Evolutionary conservation across 2,329 filamentous ascomycete genomes (phyloP).

Genomic region (Lasiodiplodia sp.): DNA sequence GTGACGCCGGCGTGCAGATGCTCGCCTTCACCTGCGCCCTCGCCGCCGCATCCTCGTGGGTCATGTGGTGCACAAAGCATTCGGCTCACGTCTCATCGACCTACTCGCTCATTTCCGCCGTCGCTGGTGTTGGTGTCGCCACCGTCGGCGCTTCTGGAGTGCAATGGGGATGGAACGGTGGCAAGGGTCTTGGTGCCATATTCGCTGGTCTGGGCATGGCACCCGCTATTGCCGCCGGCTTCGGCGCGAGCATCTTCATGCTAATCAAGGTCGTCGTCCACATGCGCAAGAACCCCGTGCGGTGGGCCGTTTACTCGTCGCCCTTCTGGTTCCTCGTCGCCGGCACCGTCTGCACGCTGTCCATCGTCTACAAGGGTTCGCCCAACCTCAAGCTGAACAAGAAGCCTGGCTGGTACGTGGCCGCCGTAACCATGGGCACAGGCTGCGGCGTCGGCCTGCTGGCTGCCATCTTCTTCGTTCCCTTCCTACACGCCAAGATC

Average conservation of each 20-base stretch:
- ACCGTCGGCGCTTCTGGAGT: conserved; percentile 64
- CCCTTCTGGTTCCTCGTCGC: conserved; percentile 82
- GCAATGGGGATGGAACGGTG: conserved; percentile 67
- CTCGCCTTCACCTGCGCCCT: conserved; percentile 65
- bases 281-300: conserved; percentile 72
- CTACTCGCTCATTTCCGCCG: conserved; percentile 59
- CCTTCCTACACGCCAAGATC: conserved; percentile 70
- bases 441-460: conserved; percentile 67
- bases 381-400: conserved; percentile 70
- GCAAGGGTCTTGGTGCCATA: conserved; percentile 70
- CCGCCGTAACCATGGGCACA: conserved; percentile 69
- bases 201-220: conserved; percentile 74
- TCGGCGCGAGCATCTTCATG: conserved; percentile 73
- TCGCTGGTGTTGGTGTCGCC: conserved; percentile 57
- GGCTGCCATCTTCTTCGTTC: conserved; percentile 75
- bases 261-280: conserved; percentile 77
- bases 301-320: conserved; percentile 75
- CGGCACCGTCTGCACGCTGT: conserved; percentile 75
- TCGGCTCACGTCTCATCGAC: conserved; percentile 70
- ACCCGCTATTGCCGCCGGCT: conserved; percentile 69
- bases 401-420: conserved; percentile 73
- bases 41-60: conserved; percentile 72
- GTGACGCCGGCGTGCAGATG: conserved; percentile 55
- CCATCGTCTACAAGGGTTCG: conserved; percentile 82
- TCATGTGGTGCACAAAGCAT: conserved; percentile 81